These are phyloP conservation scores for Fusarium sp. DNA, from an alignment of 2,329 filamentous ascomycete genomes.

Conservation along the genomic window DNA sequence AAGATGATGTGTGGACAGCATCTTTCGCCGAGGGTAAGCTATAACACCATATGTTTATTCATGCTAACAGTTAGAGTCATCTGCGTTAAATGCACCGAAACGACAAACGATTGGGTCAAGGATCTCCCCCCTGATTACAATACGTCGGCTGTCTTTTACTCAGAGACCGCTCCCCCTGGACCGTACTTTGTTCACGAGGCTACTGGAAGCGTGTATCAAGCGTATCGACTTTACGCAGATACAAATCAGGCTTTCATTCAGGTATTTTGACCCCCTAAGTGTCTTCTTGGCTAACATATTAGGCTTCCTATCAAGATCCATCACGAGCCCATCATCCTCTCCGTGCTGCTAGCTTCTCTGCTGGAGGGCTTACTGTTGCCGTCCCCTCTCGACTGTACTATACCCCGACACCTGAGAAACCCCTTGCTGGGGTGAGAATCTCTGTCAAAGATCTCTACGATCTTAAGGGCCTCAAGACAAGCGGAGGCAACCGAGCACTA, in stretches of 20 bases:
- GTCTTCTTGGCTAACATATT: neutral
- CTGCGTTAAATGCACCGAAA: neutral
- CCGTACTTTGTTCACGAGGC: constrained; percentile 20
- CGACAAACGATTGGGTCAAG: neutral
- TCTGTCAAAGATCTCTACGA: constrained; percentile 27
- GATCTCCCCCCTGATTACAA: neutral
- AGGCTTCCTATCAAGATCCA: constrained; percentile 26
- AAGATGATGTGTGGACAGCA: constrained; percentile 19
- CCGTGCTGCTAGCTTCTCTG: constrained; percentile 12
- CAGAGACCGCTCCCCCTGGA: neutral
- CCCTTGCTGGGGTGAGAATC: constrained; percentile 4
- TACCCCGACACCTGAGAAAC: neutral
- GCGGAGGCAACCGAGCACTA: constrained; percentile 1
- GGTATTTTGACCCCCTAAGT: neutral
- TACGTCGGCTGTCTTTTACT: neutral
- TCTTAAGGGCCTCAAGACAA: constrained; percentile 27
- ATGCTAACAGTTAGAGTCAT: neutral
- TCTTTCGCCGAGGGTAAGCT: constrained; percentile 9
- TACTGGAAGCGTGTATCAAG: constrained; percentile 8
- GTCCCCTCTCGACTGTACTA: constrained; percentile 17
- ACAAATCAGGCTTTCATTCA: constrained; percentile 27
- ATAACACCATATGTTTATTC: accelerated
- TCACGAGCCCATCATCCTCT: constrained; percentile 20
- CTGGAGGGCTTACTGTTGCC: constrained; percentile 11
- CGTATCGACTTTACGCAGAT: constrained; percentile 9